Percentiles rank a stretch among this genome's conserved stretches.
Conservation (phyloP, 2,329 filamentous ascomycete species). For the Neofusicoccum cordaticola region DNA sequence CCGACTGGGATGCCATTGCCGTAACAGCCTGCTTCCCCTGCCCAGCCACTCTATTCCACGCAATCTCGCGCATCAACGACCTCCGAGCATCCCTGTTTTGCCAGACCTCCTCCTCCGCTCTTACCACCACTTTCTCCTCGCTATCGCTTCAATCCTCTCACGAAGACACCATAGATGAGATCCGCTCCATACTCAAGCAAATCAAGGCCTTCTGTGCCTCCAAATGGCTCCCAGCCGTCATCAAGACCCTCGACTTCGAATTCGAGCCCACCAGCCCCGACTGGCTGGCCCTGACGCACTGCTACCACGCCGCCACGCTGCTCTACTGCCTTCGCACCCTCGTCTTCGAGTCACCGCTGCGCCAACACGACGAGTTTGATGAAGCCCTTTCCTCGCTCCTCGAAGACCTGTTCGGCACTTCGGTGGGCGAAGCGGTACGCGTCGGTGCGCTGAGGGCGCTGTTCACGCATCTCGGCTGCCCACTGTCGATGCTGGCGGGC, state of each 20-base stretch:
- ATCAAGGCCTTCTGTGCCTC: background rate
- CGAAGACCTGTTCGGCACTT: background rate
- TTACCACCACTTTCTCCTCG: no score
- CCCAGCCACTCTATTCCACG: background rate
- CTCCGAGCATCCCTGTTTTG: background rate
- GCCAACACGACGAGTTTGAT: no score
- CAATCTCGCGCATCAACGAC: background rate
- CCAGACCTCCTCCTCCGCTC: background rate
- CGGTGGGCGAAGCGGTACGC: background rate
- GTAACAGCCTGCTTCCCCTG: background rate
- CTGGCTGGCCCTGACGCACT: background rate
- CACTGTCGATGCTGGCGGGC: background rate
- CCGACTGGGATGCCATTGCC: background rate
- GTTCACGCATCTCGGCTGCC: background rate
- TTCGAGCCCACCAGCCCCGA: background rate
- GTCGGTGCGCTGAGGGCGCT: background rate
- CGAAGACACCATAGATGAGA: background rate
- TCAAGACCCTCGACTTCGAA: background rate
- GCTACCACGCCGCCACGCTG: background rate
- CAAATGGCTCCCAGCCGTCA: background rate
- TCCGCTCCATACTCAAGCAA: background rate
- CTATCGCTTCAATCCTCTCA: no score
- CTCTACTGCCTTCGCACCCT: background rate
- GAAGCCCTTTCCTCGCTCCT: background rate
- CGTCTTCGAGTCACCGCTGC: background rate